Evolutionary conservation across 2,329 filamentous ascomycete species (phyloP), one percentile per base, ranked within the genome.

Genomic region (Colletotrichum sp.): DNA sequence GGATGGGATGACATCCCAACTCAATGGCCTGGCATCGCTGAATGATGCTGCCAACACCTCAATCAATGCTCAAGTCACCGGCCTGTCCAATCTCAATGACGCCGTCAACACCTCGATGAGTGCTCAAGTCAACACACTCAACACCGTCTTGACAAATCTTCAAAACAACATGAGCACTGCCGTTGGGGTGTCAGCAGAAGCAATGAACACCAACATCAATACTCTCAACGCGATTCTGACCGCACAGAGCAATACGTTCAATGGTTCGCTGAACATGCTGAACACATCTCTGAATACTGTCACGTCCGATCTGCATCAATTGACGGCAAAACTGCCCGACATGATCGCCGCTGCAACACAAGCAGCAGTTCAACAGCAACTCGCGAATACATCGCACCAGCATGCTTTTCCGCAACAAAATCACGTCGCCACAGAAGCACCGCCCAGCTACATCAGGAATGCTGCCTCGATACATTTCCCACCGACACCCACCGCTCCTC

Each of bases 241-340:
- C 4, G 26, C 26, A 5, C 72, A 75, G 0, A 36, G 24, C 30
- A 72, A 8, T 16, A 68, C n/a, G 0, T 49, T 76, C 5, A 5
- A 57, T 3, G 21, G 69, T 1, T 76, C 73, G 0, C 2, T 63
- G 8, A 52, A 3, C 26, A 72, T 72, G 63, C 55, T 76, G 44
- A 76, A 76, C 57, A 59, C 39, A 4, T 52, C 73, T 1, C 4
- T 76, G 6, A 36, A 21, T 7, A 76, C 49, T 0, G 70, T 69
- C n/a, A 16, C 16, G 0, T 30, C 32, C 0, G 64, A 76, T 34
- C 2, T 76, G 0, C 21, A 73, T 0, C 7, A 44, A 6, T 10
- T 76, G 13, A 55, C 69, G 3, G 12, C 57, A 15, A 32, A 3
- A 1, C 1, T 76, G 1, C 73, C 73, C 3, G 3, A 3, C 0